These are phyloP conservation scores for Phytomonas serpens DNA, from an alignment of 208 protist species.

Conservation along the genomic window DNA sequence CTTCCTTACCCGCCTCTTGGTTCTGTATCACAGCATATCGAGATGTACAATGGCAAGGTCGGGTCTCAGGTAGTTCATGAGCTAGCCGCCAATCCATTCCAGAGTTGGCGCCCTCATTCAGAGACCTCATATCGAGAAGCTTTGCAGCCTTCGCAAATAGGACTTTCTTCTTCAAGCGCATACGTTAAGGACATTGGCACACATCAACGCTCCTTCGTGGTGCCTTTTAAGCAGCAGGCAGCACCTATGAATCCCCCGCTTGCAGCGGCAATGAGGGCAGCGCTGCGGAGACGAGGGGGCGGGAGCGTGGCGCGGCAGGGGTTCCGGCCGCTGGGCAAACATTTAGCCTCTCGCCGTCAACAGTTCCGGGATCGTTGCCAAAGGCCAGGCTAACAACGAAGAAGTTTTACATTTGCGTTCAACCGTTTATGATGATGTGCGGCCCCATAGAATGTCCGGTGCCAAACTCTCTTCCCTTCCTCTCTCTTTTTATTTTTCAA, in stretches of 20 bases:
- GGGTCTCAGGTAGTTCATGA: neutral
- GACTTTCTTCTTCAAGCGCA: neutral
- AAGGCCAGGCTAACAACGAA: neutral
- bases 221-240: neutral
- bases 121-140: neutral
- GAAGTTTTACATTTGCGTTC: neutral
- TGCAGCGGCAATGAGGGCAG: neutral
- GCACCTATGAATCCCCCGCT: neutral
- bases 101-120: neutral
- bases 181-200: neutral
- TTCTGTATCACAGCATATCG: neutral
- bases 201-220: neutral
- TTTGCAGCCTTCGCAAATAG: neutral
- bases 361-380: slow-evolving; percentile 30
- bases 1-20: neutral
- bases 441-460: neutral
- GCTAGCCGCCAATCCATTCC: neutral
- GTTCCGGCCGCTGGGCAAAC: neutral
- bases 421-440: neutral
- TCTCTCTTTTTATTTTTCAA: slow-evolving; percentile 6
- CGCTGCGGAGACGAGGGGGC: neutral
- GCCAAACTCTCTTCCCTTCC: neutral
- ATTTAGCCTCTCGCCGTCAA: slow-evolving; percentile 14
- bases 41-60: neutral
- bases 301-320: neutral